Evolutionary conservation across 495 filamentous ascomycete genomes (phyloP).

Genomic region (Wilcoxina mikolae): DNA sequence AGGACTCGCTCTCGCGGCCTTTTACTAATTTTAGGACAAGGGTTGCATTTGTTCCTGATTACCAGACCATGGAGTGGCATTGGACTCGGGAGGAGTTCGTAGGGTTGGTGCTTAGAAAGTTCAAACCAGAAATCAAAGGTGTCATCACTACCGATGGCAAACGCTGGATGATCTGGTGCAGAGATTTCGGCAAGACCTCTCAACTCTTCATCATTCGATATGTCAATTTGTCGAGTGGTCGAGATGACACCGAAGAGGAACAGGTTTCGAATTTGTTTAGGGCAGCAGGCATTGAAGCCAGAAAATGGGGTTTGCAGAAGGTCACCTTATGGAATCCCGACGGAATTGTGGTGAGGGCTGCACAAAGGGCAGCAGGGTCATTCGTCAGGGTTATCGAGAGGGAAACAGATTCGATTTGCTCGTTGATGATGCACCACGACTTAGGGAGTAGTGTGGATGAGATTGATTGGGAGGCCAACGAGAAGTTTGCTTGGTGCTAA

Average conservation of each 20-base stretch:
- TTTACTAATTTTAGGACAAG: constrained; percentile 29
- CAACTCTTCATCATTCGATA: constrained; percentile 61
- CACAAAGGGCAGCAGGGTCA: constrained; percentile 36
- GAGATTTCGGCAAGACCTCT: constrained; percentile 46
- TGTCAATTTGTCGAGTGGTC: constrained; percentile 35
- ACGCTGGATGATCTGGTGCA: constrained; percentile 64
- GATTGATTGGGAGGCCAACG: constrained; percentile 74
- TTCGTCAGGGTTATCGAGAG: constrained; percentile 41
- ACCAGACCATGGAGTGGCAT: constrained; percentile 68
- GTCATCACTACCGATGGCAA: constrained; percentile 39
- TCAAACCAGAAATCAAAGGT: constrained; percentile 49
- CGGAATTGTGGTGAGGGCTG: constrained; percentile 42
- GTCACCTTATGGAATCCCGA: constrained; percentile 55
- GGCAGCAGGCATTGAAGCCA: constrained; percentile 25
- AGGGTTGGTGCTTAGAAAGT: constrained; percentile 37
- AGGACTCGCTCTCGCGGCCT: constrained; percentile 1
- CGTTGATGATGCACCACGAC: constrained; percentile 48
- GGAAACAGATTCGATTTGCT: constrained; percentile 47
- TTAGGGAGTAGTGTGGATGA: constrained; percentile 35
- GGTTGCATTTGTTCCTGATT: constrained; percentile 60
- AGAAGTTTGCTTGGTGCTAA: constrained; percentile 93
- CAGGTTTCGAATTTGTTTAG: constrained; percentile 29
- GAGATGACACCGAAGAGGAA: constrained; percentile 34
- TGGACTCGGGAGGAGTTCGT: constrained; percentile 77
- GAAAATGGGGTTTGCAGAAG: constrained; percentile 42